These are phyloP conservation scores for Emmonsiellopsis sp. DNA, from an alignment of 2,329 filamentous ascomycete species.

Conservation along the genomic window DNA sequence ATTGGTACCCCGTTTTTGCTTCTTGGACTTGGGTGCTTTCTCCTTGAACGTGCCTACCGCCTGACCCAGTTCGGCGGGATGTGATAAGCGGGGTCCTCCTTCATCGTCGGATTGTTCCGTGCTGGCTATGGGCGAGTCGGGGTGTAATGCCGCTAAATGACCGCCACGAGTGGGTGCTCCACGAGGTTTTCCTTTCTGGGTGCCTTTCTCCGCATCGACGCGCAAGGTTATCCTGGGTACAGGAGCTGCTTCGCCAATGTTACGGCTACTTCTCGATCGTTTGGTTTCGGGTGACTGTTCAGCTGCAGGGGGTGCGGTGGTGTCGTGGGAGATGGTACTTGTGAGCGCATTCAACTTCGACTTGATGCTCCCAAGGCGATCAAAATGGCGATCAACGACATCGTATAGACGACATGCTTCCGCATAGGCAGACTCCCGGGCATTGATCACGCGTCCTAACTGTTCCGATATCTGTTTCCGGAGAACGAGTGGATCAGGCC, in stretches of 20 bases:
- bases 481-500: conserved; percentile 44
- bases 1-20: conserved; percentile 32
- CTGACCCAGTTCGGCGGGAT: conserved; percentile 10
- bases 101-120: conserved; percentile 39
- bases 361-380: conserved; percentile 50
- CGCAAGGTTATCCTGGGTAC: conserved; percentile 35
- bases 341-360: conserved; percentile 54
- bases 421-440: conserved; percentile 47
- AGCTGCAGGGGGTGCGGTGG: conserved; percentile 31
- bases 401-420: conserved; percentile 50
- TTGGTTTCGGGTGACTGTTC: conserved; percentile 32
- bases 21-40: conserved; percentile 25
- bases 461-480: conserved; percentile 49
- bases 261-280: conserved; percentile 32
- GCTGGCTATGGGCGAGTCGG: conserved; percentile 38
- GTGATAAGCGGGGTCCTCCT: conserved; percentile 20
- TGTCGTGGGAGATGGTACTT: conserved; percentile 52
- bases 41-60: not conserved
- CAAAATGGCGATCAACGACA: conserved; percentile 48
- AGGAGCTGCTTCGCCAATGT: conserved; percentile 24
- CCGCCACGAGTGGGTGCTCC: conserved; percentile 26
- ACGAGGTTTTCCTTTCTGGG: conserved; percentile 29
- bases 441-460: conserved; percentile 46
- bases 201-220: conserved; percentile 21
- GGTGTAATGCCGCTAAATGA: conserved; percentile 30